A percentile compares a stretch with the other conserved stretches of the same genome.
phyloP scores from a whole-genome alignment of 2,329 filamentous ascomycete genomes.

The Colletotrichum sojae region DNA sequence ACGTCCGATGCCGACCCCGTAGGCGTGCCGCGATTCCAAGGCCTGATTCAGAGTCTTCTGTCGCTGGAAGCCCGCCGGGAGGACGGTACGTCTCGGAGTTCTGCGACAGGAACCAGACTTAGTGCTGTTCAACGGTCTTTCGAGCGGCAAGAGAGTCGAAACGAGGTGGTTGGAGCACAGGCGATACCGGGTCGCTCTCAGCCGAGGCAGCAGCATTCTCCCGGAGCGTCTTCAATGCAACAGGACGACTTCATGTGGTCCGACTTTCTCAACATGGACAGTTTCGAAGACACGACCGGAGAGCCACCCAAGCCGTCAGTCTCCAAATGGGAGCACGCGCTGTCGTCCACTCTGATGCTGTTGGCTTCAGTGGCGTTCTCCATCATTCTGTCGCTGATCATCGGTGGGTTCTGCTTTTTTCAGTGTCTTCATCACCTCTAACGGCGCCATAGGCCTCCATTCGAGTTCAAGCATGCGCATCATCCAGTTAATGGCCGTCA shows the following conservation, averaged over 20 bases:
- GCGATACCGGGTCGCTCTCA: slow-evolving; percentile 22
- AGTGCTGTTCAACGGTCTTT: slow-evolving; percentile 34
- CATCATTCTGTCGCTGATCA: slow-evolving; percentile 33
- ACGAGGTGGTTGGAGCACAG: slow-evolving; percentile 1
- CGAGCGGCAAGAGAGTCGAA: slow-evolving; percentile 15
- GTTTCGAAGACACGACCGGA: slow-evolving; percentile 17
- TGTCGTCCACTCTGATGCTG: slow-evolving; percentile 40
- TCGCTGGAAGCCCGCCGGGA: slow-evolving; percentile 30
- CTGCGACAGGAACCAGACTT: slow-evolving; percentile 27
- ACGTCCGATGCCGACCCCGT: slow-evolving; percentile 10
- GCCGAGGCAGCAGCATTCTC: background rate
- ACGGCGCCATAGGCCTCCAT: slow-evolving; percentile 15
- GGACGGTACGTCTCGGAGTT: background rate
- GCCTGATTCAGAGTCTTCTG: slow-evolving; percentile 45
- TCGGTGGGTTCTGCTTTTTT: background rate
- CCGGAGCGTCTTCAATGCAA: background rate
- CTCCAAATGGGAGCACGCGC: slow-evolving; percentile 31
- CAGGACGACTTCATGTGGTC: slow-evolving; percentile 26
- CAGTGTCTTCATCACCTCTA: background rate
- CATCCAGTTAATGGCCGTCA: background rate
- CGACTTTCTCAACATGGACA: slow-evolving; percentile 36
- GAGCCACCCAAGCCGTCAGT: background rate
- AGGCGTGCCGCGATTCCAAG: slow-evolving; percentile 41
- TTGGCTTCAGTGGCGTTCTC: slow-evolving; percentile 41
- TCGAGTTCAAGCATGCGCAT: background rate